Base-by-base conservation (phyloP, 139 green algal genomes). In the Picochlorum costavermella region DNA sequence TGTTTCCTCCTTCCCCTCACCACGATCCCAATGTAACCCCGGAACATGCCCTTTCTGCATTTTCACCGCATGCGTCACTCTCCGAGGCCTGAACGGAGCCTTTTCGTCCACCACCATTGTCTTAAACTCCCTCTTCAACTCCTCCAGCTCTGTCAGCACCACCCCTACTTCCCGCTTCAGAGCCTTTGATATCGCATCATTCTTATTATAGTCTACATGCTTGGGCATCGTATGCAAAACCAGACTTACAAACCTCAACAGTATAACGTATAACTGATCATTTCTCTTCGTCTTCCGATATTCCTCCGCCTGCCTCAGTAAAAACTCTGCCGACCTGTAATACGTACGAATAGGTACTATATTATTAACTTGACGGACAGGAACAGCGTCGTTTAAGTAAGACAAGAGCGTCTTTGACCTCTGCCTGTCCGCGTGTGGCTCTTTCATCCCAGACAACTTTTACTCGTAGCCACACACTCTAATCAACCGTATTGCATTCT, bases 201-300 rank as follows among this genome's bases (percentile, higher is more conserved):
- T 51, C 8, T 61, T 50, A 10, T 60, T 12, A 56, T 79, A 92
- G 20, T 78, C 56, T 3, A 60, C 61, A 70, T 95, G 88, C 57
- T 53, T 57, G 0, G 85, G 82, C 5, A 95, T 85, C 5, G 86
- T 93, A 55, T 92, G 81, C 13, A 92, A 33, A 8, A 94, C 43
- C 26, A 93, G 50, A 46, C 83, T 89, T 23, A 77, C 77, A 26
- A 84, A 81, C 0, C 88, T 79, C 70, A 94, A 69, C 0, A 96
- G 81, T 62, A 92, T 90, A 16, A 92, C 75, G 61, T 92, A 96
- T 28, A 86, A 74, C 68, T 92, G 80, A 30, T 83, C 75, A 3
- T 91, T 73, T 57, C 91, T 80, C 2, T 65, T 50, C 2, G 48
- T 33, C 26, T 2, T 25, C 6, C 83, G 55, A 71, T 95, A 95